These are phyloP conservation scores for Aspergillus pseudonomiae DNA, from an alignment of 2,329 filamentous ascomycete genomes.

Conservation along the genomic window DNA sequence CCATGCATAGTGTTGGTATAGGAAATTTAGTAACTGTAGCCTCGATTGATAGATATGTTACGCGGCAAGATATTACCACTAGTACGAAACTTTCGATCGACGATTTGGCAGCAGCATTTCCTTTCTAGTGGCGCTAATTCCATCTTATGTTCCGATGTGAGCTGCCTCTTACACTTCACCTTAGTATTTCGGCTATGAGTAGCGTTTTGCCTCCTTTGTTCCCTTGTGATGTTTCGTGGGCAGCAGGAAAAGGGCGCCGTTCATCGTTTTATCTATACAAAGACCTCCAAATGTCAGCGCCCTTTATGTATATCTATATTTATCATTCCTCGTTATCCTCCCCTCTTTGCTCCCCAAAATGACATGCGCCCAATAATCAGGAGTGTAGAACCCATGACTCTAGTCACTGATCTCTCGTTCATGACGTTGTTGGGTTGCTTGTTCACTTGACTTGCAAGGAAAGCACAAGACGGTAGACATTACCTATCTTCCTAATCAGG, in stretches of 20 bases:
- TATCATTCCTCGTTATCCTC: not conserved
- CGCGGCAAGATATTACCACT: not conserved
- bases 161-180: not conserved
- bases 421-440: conserved; percentile 15
- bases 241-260: not conserved
- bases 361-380: conserved; percentile 22
- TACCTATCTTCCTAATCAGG: conserved; percentile 10
- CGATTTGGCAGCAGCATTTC: not conserved
- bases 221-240: not conserved
- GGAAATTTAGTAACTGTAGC: not conserved
- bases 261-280: not conserved
- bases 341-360: not conserved
- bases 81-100: not conserved
- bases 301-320: not conserved
- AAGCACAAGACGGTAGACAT: too few species aligned
- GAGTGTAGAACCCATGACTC: conserved; percentile 31
- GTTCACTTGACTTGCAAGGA: not conserved
- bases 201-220: not conserved
- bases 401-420: conserved; percentile 25
- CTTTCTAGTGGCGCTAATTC: not conserved
- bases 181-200: not conserved
- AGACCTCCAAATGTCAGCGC: not conserved
- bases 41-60: not conserved
- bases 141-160: not conserved
- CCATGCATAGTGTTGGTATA: not conserved